Conservation (phyloP, 768 basidiomycete species). For the Naematelia aurantialba region DNA sequence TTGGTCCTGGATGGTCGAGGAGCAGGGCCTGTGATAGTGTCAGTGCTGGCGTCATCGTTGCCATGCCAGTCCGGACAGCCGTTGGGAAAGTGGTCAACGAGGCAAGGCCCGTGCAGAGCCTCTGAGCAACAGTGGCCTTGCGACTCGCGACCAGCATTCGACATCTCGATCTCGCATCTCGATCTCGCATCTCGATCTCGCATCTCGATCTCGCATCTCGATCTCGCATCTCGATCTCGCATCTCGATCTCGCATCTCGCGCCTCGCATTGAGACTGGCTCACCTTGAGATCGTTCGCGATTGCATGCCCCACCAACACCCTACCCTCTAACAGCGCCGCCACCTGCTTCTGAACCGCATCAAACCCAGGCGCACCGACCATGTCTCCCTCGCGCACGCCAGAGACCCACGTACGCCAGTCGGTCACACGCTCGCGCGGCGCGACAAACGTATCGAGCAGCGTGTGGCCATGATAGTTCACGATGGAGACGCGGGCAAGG, state of each 20-base stretch:
- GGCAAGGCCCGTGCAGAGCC: neutral
- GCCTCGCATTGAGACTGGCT: too few relatives aligned
- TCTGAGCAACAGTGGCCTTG: too few relatives aligned
- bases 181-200: too few relatives aligned
- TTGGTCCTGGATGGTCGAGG: slow-evolving; percentile 51
- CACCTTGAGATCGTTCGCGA: slow-evolving; percentile 86
- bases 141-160: too few relatives aligned
- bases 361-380: slow-evolving; percentile 69
- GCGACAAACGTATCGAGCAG: slow-evolving; percentile 79
- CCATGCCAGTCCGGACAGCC: neutral
- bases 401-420: slow-evolving; percentile 86
- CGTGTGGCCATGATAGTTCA: slow-evolving; percentile 79
- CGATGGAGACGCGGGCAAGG: slow-evolving; percentile 80
- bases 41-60: neutral
- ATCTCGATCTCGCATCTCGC: too few relatives aligned
- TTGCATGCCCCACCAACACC: slow-evolving; percentile 83
- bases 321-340: slow-evolving; percentile 71
- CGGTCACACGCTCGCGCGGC: slow-evolving; percentile 81
- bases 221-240: too few relatives aligned
- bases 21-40: slow-evolving; percentile 51
- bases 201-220: too few relatives aligned
- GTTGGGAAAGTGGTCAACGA: neutral
- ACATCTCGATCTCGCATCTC: too few relatives aligned
- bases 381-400: slow-evolving; percentile 77
- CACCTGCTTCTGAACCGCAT: slow-evolving; percentile 72